Base-by-base conservation (phyloP, 768 basidiomycete genomes). In the Russula griseocarnosa region DNA sequence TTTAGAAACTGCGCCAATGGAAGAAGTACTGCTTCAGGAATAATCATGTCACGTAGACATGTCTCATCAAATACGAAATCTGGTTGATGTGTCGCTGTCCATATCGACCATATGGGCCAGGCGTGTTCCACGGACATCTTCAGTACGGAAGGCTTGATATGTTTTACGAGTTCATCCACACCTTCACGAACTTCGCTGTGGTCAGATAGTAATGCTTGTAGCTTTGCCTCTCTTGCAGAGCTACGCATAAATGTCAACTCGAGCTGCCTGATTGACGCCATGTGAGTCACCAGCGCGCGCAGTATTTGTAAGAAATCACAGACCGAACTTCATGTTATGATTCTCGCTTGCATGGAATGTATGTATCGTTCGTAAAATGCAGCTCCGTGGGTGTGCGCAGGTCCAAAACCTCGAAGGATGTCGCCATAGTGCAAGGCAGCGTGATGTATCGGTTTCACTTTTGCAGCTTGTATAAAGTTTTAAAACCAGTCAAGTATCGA, bases 371-470 rank as follows among this genome's bases (percentile, higher is more conserved):
- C 69, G 20, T 44, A 68, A 52, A 51, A 52, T 8, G 22, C 56
- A 16, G 26, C 67, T 3, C 52, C 58, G 20, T 56, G 62, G 2
- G 69, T 62, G 54, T 74, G 73, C 0, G 57, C 47, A 0, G 76
- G 76, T 0, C 77, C 76, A 57, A 73, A 76, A 0, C 63, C 53
- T 1, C 63, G 46, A 7, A 77, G 58, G 36, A 70, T 62, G 9
- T 72, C 61, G 0, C 66, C 68, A 20, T 76, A 68, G 62, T 78
- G 76, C 9, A 75, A 67, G 3, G 74, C 70, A 8, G 69, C 55
- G 51, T 78, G 77, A 22, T 76, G 72, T 24, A 67, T 72, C 0
- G 76, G 76, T 14, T 62, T 67, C 10, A 77, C 63, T 5, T 58
- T 61, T 11, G 66, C 51, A 5, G 70, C 1, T 66, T 69, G 61